Base-by-base conservation (phyloP, 2,329 filamentous ascomycete species). In the Dactylella cylindrospora region DNA sequence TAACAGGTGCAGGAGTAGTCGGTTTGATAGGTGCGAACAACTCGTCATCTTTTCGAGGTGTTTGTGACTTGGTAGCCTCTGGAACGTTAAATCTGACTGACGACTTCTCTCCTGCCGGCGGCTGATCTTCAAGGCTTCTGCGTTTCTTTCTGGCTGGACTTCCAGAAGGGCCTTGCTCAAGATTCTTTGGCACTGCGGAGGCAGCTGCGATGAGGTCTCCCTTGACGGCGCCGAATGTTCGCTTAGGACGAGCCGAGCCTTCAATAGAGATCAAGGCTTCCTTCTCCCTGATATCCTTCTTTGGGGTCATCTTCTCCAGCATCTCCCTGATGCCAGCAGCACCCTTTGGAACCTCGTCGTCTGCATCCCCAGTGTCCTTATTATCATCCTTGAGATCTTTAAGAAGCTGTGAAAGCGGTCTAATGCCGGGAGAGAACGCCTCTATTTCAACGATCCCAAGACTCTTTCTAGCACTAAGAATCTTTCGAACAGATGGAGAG, bases 291-390 rank as follows among this genome's bases (percentile, higher is more conserved):
- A 17, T 20, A 5, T 45, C 64, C 71, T 88, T 88, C 72, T 86
- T 88, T 0, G 88, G 87, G 19, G 85, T 89, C 65, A 91, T 88
- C 84, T 39, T 77, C 79, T 26, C 83, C 80, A 28, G 79, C 78
- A 22, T 75, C 73, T 13, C 70, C 73, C 45, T 75, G 73, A 67
- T 80, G 73, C 4, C 79, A 23, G 79, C 78, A 65, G 82, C 78
- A 62, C 86, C 83, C 50, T 80, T 77, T 78, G 77, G 20, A 65
- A 86, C 83, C 40, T 75, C 76, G 51, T 88, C 83, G 38, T 86
- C 71, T 67, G 87, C 83, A 10, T 77, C 74, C 36, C 83, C 82
- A 64, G 87, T 76, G 7, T 77, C 74, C 49, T 45, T 55, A n/a
- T 62, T 60, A 28, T 66, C 62, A 6, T 66, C 57, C 25, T 67